Percentiles rank a stretch among this genome's conserved stretches.
These are phyloP conservation scores for Cenchrus purpureus DNA, from an alignment of 176 grass and related monocot species.

Conservation along the genomic window DNA sequence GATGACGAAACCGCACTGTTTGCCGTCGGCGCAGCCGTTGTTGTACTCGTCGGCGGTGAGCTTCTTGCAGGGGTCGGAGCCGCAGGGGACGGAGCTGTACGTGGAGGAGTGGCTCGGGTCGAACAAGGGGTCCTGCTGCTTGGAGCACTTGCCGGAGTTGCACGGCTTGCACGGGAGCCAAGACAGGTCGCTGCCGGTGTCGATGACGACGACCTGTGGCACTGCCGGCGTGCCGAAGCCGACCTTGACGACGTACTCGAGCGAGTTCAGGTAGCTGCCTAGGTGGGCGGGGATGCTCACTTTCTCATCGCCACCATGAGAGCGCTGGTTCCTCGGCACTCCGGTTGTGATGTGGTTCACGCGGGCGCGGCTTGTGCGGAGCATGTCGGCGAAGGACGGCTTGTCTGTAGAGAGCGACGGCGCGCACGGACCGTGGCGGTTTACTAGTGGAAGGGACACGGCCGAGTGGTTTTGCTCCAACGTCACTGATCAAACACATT, in stretches of 20 bases:
- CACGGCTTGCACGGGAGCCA: conserved; percentile 85
- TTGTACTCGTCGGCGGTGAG: background rate
- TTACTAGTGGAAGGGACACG: background rate
- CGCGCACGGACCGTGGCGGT: background rate
- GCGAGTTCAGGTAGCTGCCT: background rate
- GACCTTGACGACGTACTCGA: background rate
- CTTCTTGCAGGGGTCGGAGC: background rate
- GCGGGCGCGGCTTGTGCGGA: background rate
- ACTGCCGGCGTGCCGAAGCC: conserved; percentile 14
- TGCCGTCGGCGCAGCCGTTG: conserved; percentile 28
- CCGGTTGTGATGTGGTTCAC: background rate
- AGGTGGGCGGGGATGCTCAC: background rate
- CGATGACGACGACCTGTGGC: conserved; percentile 19
- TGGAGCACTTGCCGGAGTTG: conserved; percentile 24
- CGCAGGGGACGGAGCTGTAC: conserved; percentile 6
- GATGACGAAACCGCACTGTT: conserved; percentile 12
- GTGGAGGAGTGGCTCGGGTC: conserved; percentile 33
- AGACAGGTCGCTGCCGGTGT: conserved; percentile 82
- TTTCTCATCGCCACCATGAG: background rate
- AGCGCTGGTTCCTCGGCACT: background rate
- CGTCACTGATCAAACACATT: background rate
- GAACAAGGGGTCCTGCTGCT: conserved; percentile 42
- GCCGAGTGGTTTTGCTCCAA: background rate
- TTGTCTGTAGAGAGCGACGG: background rate
- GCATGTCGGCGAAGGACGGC: background rate